phyloP scores from a whole-genome alignment of 2,329 filamentous ascomycete species.

The Shiraia bambusicola region DNA sequence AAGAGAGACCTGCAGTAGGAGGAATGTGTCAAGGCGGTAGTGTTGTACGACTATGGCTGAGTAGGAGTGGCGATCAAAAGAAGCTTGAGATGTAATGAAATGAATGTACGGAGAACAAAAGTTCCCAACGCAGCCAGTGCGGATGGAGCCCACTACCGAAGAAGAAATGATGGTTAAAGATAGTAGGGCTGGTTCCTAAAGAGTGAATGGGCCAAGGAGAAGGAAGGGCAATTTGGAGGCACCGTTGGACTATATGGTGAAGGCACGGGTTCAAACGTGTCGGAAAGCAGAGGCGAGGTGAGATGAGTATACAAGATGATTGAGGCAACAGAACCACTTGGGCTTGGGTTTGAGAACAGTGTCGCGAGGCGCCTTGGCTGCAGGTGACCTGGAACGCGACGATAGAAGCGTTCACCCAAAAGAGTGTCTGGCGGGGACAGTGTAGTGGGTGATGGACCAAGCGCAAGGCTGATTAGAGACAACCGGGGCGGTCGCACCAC shows the following conservation, averaged over 20 bases:
- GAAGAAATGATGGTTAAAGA: constrained; percentile 35
- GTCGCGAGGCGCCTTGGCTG: constrained; percentile 45
- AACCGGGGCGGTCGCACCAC: constrained; percentile 27
- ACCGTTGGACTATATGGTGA: constrained; percentile 40
- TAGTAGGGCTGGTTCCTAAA: constrained; percentile 38
- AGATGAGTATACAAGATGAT: constrained; percentile 36
- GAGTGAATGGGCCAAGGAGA: constrained; percentile 45
- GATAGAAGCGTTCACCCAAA: constrained; percentile 44
- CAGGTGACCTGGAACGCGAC: constrained; percentile 45
- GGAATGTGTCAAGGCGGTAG: constrained; percentile 41
- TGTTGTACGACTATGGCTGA: constrained; percentile 35
- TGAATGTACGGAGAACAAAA: constrained; percentile 44
- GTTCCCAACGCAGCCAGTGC: constrained; percentile 43
- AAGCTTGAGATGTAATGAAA: constrained; percentile 31
- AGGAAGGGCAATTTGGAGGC: constrained; percentile 34
- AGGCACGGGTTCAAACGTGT: constrained; percentile 32
- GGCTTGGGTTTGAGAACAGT: constrained; percentile 43
- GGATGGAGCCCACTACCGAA: constrained; percentile 44
- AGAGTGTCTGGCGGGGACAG: constrained; percentile 31
- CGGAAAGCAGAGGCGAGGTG: constrained; percentile 34
- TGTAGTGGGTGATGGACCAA: constrained; percentile 35
- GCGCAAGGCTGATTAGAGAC: constrained; percentile 40
- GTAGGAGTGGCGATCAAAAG: constrained; percentile 26
- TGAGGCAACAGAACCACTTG: constrained; percentile 42
- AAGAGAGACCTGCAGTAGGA: constrained; percentile 30